A percentile compares a stretch with the other conserved stretches of the same genome.
Conservation (phyloP, 2,329 filamentous ascomycete genomes). For the Tolypocladium nubicola region DNA sequence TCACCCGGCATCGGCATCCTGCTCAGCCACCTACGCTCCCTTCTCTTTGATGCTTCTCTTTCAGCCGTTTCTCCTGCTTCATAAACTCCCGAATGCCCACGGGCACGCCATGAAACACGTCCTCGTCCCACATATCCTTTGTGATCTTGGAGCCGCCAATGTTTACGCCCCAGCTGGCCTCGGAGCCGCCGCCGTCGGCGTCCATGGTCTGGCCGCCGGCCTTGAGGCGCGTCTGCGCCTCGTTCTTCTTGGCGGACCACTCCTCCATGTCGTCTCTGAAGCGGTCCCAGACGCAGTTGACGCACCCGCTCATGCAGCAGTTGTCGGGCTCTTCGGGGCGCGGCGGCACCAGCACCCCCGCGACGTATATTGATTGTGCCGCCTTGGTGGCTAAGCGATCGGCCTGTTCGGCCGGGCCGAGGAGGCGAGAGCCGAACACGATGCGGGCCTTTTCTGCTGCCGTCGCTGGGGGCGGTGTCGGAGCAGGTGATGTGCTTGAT, state of each 20-base stretch:
- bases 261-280: constrained; percentile 89
- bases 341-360: constrained; percentile 74
- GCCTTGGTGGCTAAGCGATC: constrained; percentile 48
- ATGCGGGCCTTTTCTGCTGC: constrained; percentile 49
- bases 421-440: constrained; percentile 72
- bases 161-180: constrained; percentile 48
- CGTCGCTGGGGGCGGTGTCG: constrained; percentile 20
- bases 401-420: constrained; percentile 60
- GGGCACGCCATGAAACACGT: constrained; percentile 70
- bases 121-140: constrained; percentile 49
- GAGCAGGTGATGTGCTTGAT: constrained; percentile 3
- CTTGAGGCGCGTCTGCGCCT: constrained; percentile 47
- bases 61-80: constrained; percentile 87
- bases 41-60: constrained; percentile 57
- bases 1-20: background rate
- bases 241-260: constrained; percentile 58
- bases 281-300: constrained; percentile 92
- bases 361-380: constrained; percentile 52
- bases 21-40: constrained; percentile 33
- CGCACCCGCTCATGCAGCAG: constrained; percentile 98
- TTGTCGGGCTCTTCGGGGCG: constrained; percentile 87
- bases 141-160: constrained; percentile 29
- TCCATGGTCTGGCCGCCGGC: constrained; percentile 51
- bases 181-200: constrained; percentile 68
- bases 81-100: constrained; percentile 96